Evolutionary conservation across 129 eudicot genomes (phyloP), one percentile per base, ranked within the genome.

Genomic region (Helianthus tuberosus): DNA sequence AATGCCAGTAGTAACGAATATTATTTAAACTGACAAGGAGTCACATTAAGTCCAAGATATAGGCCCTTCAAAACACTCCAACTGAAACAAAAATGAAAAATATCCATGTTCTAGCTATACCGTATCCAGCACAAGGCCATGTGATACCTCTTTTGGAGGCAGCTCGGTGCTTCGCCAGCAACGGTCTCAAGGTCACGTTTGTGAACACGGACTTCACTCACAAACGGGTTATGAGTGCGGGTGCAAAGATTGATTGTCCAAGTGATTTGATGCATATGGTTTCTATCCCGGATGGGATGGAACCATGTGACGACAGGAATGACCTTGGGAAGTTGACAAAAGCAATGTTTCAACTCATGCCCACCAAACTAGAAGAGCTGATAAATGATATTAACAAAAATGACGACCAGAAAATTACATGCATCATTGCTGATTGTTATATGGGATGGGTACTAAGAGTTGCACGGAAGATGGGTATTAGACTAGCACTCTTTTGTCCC

Each of bases 221-320:
- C 77, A 32, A 63, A 27, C 63, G 80, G 32, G 49, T 86, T 51
- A 12, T 68, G 25, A 59, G 67, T 5, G 64, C 82, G 3, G 35
- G 71, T 38, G 61, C 82, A 5, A 66, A 71, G n/a, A 60, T 29
- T 47, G 81, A 69, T 5, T 12, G 46, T 10, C 43, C 44, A 1
- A 27, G 5, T 32, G 11, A 61, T 32, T 35, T 61, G 46, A 61
- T 61, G 46, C 66, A 14, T 47, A 14, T 88, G 61, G 79, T 71
- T 36, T 80, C 86, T 0, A 59, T 88, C 58, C 86, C 89, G 1
- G 90, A 88, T 72, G 93, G 88, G 12, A 20, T 85, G 16, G 90
- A 75, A 38, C 68, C 83, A 4, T 36, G 72, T 35, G 88, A 85
- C 11, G 81, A 88, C 48, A 80, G 93, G 60, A 85, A 29, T 50